Base-by-base conservation (phyloP, 108 stramenopile genomes). In the Mediolabrus comicus region DNA sequence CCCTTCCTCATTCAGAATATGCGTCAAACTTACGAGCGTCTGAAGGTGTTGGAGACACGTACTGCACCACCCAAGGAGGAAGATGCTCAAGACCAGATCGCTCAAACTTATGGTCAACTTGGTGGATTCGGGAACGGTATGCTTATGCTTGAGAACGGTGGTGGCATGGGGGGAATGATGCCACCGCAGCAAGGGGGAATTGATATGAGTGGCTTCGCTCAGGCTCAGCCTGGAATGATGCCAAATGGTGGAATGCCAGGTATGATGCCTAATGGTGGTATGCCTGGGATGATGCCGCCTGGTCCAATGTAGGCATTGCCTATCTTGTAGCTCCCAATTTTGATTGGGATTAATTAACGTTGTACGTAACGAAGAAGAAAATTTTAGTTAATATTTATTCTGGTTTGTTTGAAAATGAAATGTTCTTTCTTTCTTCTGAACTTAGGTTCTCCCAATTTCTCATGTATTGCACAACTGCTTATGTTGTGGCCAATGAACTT, bases 1-100 rank as follows among this genome's bases (percentile, higher is more conserved):
- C 99, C 99, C 19, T 99, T 91, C 86, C 81, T 99, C 67, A 92
- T 99, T 53, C 98, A 99, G 83, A 97, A 94, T 49, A 83, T 98
- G 83, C 87, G 93, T 36, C 87, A 97, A 65, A 92, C 96, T 12
- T 82, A 91, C 74, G 83, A 83, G 33, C 81, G 90, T 31, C 69
- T 99, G 59, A 80, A 89, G 62, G 92, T 61, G 7, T 75, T 99
- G 71, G 98, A 99, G 46, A 88, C 92, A 53, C 93, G 96, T 58
- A 97, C 97, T 10, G 92, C 89, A 54, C 91, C 91, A 36, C 87
- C 92, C 0, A 84, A 92, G 79, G 92, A 91, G 65, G 93, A 92
- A 28, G 83, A 86, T 12, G 84, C 84, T 17, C 86, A 88, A 64
- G 82, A 94, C 63, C 81, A 67, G 24, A 81, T 96, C 58, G 92